Evolutionary conservation across 805 yeast species (phyloP), one percentile per base, ranked within the genome.

Genomic region (Teunomyces tritomae): DNA sequence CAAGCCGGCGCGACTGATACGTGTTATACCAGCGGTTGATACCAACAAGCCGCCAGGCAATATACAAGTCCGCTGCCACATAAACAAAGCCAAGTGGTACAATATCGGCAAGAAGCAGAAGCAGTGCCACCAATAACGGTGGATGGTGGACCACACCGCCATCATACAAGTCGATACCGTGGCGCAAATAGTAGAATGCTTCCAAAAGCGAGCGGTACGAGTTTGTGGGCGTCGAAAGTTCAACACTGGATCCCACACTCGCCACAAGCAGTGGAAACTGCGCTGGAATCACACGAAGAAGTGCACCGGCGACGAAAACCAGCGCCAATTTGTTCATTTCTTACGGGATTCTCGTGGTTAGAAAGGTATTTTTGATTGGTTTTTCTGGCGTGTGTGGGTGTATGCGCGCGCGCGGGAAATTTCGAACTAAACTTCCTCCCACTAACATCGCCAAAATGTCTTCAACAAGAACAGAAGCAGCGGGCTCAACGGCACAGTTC

Each of bases 81-180:
- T 63, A 59, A 51, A 52, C 58, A 8, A 62, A 43, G 24, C 55
- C 42, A 29, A 53, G 39, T 9, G 43, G 43, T 0, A 40, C 32
- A 7, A 13, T 28, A 37, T 56, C 63, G 33, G 70, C 53, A 14
- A 80, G 39, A 5, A 68, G 42, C 8, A 76, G 69, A 59, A 85
- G 73, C 1, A 81, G 49, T 2, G 74, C 67, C 30, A 89, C 75
- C 17, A 92, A 58, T 14, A 90, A 61, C 3, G 97, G 96, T 3
- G 96, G 83, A 56, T 89, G 96, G 64, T 89, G 92, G 30, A 85
- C 85, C 13, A 90, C 82, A 20, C 95, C 95, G 8, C 97, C 97
- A 51, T 81, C 81, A 58, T 89, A 92, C 7, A 89, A 82, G 41
- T 83, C 76, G 44, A 86, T 71, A 16, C 74, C 75, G 56, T 83